Evolutionary conservation across 2,329 filamentous ascomycete genomes (phyloP).

Genomic region (Trichoderma harzianum): DNA sequence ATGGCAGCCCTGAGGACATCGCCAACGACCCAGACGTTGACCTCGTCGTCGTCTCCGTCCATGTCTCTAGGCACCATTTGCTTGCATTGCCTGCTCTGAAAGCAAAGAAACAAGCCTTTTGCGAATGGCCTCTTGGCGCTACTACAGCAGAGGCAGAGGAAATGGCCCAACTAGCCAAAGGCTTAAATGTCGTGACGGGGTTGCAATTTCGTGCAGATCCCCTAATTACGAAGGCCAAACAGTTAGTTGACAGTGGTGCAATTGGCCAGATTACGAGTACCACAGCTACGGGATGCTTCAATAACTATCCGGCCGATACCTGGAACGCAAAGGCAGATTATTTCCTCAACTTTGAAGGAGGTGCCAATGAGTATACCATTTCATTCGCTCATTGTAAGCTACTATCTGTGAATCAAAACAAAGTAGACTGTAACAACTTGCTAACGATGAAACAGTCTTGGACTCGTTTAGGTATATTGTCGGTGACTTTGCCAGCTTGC

Average conservation of each 20-base stretch:
- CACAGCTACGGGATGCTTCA: not conserved
- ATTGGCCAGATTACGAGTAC: constrained; percentile 12
- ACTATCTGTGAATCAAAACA: no score
- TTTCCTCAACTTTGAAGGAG: constrained; percentile 25
- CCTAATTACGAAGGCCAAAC: constrained; percentile 23
- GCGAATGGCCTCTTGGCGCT: constrained; percentile 54
- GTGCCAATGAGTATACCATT: constrained; percentile 26
- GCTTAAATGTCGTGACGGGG: constrained; percentile 37
- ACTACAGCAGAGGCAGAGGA: constrained; percentile 36
- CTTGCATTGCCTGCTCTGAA: constrained; percentile 32
- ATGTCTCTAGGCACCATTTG: constrained; percentile 46
- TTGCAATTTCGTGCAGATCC: constrained; percentile 46
- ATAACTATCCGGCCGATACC: not conserved
- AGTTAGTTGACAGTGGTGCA: constrained; percentile 13
- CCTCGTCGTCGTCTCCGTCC: constrained; percentile 48
- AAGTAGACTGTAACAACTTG: not conserved
- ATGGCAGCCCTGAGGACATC: constrained; percentile 43
- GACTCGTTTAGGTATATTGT: constrained; percentile 15
- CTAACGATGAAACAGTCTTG: constrained; percentile 17
- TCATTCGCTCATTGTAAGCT: constrained; percentile 17
- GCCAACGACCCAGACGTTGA: constrained; percentile 46
- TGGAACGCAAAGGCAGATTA: constrained; percentile 25
- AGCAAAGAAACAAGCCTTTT: constrained; percentile 47
- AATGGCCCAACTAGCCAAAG: constrained; percentile 33
- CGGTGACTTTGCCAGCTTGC: not conserved